These are phyloP conservation scores for Erodium maritimum DNA, from an alignment of 345 rosid species.

Conservation along the genomic window DNA sequence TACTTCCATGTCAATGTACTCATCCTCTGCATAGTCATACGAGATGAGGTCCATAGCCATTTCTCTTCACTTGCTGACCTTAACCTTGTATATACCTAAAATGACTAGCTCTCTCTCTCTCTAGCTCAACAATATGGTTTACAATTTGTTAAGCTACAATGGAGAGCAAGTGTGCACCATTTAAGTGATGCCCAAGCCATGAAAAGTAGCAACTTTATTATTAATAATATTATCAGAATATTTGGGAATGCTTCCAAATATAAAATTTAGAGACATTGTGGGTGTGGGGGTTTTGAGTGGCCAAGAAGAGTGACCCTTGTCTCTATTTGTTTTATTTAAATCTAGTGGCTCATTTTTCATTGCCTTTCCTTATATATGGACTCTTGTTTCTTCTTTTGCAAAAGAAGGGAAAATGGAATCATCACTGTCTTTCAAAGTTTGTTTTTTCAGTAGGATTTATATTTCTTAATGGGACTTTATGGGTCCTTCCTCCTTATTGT, in stretches of 20 bases:
- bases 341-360: not conserved
- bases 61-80: too few species aligned
- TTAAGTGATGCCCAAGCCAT: not conserved
- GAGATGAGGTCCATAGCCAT: constrained; percentile 38
- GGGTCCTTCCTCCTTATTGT: not conserved
- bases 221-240: not conserved
- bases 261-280: not conserved
- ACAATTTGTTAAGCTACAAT: not conserved
- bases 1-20: constrained; percentile 68
- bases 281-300: not conserved
- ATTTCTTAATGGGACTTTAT: not conserved
- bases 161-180: constrained; percentile 1
- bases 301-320: constrained; percentile 5
- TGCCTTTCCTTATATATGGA: not conserved
- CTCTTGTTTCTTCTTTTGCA: constrained; percentile 6
- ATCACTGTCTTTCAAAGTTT: not conserved
- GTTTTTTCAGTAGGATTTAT: constrained; percentile 1
- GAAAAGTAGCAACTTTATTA: not conserved
- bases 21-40: constrained; percentile 53
- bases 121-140: constrained; percentile 4
- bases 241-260: constrained; percentile 7
- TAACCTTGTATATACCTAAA: too few species aligned
- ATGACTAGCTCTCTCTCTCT: constrained; percentile 2
- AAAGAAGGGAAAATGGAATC: not conserved
- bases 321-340: not conserved